These are phyloP conservation scores for Inonotus hispidus DNA, from an alignment of 1,284 basidiomycete species.

Conservation along the genomic window DNA sequence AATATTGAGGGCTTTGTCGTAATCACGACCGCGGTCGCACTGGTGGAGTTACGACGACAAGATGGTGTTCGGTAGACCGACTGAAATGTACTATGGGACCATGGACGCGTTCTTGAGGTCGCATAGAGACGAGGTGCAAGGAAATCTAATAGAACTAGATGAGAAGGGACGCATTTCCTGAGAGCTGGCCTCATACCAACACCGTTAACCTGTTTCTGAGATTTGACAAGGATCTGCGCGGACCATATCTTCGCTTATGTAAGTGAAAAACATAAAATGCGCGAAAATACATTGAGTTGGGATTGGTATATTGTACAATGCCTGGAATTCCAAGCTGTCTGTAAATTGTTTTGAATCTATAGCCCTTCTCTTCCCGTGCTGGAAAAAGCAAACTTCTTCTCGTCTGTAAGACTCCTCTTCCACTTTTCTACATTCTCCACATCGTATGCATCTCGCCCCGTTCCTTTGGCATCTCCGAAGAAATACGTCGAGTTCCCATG, in stretches of 20 bases:
- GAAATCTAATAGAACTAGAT: conserved; percentile 9
- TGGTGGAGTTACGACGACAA: neutral
- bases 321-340: neutral
- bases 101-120: neutral
- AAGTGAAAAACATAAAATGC: neutral
- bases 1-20: conserved; percentile 1
- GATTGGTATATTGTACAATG: conserved; percentile 1
- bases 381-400: neutral
- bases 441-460: conserved; percentile 36
- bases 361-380: neutral
- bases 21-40: neutral
- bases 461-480: conserved; percentile 41
- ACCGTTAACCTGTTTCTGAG: neutral
- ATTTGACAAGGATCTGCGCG: neutral
- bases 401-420: conserved; percentile 11
- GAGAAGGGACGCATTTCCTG: neutral
- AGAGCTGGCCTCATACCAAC: neutral
- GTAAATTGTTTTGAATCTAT: neutral
- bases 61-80: neutral
- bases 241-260: neutral
- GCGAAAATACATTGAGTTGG: conserved; percentile 6
- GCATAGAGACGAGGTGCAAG: conserved; percentile 13
- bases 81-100: neutral
- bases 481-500: conserved; percentile 48
- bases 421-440: conserved; percentile 41